These are phyloP conservation scores for Naumovozyma castellii DNA, from an alignment of 805 yeast species.

Conservation along the genomic window DNA sequence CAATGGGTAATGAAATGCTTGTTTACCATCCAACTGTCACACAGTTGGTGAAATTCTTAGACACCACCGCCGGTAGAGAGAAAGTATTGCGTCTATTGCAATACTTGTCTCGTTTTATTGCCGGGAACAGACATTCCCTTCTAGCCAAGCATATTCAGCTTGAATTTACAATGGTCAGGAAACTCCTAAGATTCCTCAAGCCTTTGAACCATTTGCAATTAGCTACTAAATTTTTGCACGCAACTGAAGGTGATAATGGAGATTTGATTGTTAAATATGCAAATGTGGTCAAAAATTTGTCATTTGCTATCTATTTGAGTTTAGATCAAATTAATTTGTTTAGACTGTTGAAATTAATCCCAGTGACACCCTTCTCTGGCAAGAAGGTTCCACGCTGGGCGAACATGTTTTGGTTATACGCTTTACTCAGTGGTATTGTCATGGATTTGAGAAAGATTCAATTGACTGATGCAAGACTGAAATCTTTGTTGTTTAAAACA, in stretches of 20 bases:
- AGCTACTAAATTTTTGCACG: constrained; percentile 56
- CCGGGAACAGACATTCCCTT: constrained; percentile 32
- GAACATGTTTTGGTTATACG: constrained; percentile 69
- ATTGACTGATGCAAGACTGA: constrained; percentile 24
- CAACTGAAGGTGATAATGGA: constrained; percentile 47
- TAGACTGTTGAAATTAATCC: constrained; percentile 38
- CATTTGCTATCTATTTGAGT: constrained; percentile 54
- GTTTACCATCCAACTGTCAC: constrained; percentile 44
- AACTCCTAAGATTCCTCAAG: constrained; percentile 75
- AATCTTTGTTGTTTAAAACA: not conserved
- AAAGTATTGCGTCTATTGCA: constrained; percentile 48
- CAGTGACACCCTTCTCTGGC: constrained; percentile 39
- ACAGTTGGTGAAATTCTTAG: constrained; percentile 52
- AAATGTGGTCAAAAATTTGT: constrained; percentile 43
- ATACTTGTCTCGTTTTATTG: not conserved
- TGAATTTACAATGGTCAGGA: constrained; percentile 63
- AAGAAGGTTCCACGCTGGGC: constrained; percentile 47
- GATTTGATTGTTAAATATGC: constrained; percentile 32
- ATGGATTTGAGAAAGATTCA: constrained; percentile 49
- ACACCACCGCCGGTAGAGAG: constrained; percentile 66
- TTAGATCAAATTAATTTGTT: constrained; percentile 58
- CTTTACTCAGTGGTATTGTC: constrained; percentile 52
- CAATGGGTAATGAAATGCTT: not conserved
- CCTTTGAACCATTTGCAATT: constrained; percentile 64
- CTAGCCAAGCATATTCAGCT: constrained; percentile 47